Evolutionary conservation across 768 basidiomycete species (phyloP).

Genomic region (Phanerochaete carnosa): DNA sequence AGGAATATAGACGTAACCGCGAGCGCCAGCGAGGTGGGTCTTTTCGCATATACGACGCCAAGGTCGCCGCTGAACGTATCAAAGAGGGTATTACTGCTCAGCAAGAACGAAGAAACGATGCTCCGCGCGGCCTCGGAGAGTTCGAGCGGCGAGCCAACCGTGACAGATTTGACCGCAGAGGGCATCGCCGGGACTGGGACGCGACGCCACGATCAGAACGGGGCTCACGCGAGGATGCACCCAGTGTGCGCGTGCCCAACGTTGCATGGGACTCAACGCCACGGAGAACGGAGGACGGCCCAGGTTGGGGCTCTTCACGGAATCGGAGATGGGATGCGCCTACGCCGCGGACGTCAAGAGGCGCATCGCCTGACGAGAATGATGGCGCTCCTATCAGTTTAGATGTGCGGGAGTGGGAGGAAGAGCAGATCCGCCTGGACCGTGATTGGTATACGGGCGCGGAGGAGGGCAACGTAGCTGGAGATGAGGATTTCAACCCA

Average conservation of each 20-base stretch:
- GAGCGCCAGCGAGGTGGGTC: conserved; percentile 65
- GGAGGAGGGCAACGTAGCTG: conserved; percentile 82
- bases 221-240: conserved; percentile 52
- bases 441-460: conserved; percentile 96
- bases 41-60: neutral
- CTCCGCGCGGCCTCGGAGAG: conserved; percentile 80
- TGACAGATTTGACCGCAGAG: conserved; percentile 38
- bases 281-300: conserved; percentile 53
- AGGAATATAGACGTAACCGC: conserved; percentile 69
- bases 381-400: conserved; percentile 61
- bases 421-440: conserved; percentile 89
- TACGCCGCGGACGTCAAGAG: conserved; percentile 67
- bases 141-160: conserved; percentile 92
- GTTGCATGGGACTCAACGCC: conserved; percentile 95
- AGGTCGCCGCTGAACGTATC: neutral
- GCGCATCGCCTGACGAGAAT: conserved; percentile 59
- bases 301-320: conserved; percentile 54
- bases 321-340: conserved; percentile 77
- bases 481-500: conserved; percentile 91
- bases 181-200: conserved; percentile 45
- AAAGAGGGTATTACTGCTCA: conserved; percentile 70
- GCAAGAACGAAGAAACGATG: conserved; percentile 53
- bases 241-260: conserved; percentile 88
- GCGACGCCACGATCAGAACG: conserved; percentile 61
- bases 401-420: conserved; percentile 92